Base-by-base conservation (phyloP, 2,329 filamentous ascomycete species). In the Cladosporium phlei region DNA sequence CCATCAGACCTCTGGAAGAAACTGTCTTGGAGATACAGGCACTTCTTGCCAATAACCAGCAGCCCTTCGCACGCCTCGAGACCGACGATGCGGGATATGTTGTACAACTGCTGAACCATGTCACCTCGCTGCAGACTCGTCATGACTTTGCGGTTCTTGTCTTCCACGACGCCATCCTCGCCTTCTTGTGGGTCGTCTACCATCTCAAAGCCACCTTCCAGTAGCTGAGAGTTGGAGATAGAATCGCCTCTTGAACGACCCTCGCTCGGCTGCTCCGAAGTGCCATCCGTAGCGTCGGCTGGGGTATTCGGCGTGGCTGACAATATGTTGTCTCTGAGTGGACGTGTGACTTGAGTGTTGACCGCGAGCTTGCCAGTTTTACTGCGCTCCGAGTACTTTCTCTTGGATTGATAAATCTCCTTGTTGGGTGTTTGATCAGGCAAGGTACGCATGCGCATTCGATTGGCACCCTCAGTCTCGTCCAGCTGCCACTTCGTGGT, bases 111-210 rank as follows among this genome's bases (percentile, higher is more conserved):
- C 63, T 96, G 88, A 2, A 98, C 91, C 47, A 90, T 80, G 59
- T 98, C 93, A 4, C 90, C 89, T 10, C 86, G 85, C 57, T 95
- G 85, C 9, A 98, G 75, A 53, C 88, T 91, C 42, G 93, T 80
- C 88, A 97, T 94, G 34, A 98, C 91, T 66, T 96, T 96, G 34
- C 94, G 80, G 60, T 98, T 97, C 71, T 96, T 97, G 66, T 98
- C 94, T 66, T 98, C 94, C 9, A 61, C 49, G 52, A 94, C 94
- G 1, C 83, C 84, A 55, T 93, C 88, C 20, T 87, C 79, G 30
- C 85, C 81, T 47, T 91, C 86, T 58, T 89, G 89, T 0, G 91
- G 90, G 51, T 96, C 91, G 50, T 97, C 90, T 5, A 98, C 85
- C 55, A 98, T 80, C 67, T 98, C 93, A 61, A 95, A 98, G 55